phyloP scores from a whole-genome alignment of 345 rosid species.

The Microthlaspi erraticum region DNA sequence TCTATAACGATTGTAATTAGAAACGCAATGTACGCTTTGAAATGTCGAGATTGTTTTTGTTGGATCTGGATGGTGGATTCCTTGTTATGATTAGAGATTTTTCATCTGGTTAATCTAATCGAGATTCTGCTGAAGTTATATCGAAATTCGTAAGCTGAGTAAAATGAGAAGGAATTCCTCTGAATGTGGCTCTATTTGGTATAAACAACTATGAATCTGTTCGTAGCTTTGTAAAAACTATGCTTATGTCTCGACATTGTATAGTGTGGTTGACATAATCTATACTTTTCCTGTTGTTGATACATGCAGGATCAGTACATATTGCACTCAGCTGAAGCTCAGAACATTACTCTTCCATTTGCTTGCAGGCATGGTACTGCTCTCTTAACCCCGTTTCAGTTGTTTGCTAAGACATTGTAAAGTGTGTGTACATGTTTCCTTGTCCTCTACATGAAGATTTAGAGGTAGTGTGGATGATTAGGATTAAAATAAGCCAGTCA shows the following conservation, averaged over 20 bases:
- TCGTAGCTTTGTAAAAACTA: background rate
- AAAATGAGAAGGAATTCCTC: background rate
- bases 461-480: constrained; percentile 16
- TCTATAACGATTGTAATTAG: too few species aligned
- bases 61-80: too few species aligned
- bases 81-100: background rate
- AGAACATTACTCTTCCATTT: constrained; percentile 82
- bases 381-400: constrained; percentile 33
- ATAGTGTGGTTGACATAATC: background rate
- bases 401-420: background rate
- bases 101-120: background rate
- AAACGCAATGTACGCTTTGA: background rate
- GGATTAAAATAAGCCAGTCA: background rate
- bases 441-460: background rate
- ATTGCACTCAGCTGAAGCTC: constrained; percentile 89
- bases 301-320: constrained; percentile 87
- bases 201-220: too few species aligned
- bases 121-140: background rate
- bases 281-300: background rate
- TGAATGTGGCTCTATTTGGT: constrained; percentile 1
- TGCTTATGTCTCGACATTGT: background rate
- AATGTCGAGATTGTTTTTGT: background rate
- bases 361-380: constrained; percentile 97
- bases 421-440: background rate
- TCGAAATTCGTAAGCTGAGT: background rate